Evolutionary conservation across 352 stramenopile genomes (phyloP).

Genomic region (Globisporangium perplexum): DNA sequence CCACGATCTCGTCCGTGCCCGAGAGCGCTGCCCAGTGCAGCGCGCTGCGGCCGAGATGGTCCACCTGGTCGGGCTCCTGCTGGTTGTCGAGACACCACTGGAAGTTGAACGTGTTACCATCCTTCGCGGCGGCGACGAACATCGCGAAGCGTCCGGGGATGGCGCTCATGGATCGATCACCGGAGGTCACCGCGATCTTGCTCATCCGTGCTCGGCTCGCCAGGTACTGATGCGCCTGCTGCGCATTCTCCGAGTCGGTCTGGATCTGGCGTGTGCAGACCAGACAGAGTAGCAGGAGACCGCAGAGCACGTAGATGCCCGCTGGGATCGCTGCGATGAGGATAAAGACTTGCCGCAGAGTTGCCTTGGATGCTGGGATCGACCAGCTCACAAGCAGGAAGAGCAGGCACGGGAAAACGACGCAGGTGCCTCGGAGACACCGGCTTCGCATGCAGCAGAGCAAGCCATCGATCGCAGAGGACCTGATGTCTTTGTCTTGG

Average conservation of each 20-base stretch:
- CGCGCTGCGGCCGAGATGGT: conserved; percentile 54
- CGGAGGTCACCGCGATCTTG: conserved; percentile 53
- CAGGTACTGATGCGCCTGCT: conserved; percentile 54
- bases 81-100: conserved; percentile 53
- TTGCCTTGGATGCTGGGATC: conserved; percentile 20
- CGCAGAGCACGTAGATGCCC: conserved; percentile 27
- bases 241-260: conserved; percentile 47
- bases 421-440: conserved; percentile 45
- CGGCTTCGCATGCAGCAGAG: conserved; percentile 65
- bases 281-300: conserved; percentile 30
- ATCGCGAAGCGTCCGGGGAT: conserved; percentile 54
- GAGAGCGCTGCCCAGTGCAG: conserved; percentile 62
- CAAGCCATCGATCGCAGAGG: conserved; percentile 33
- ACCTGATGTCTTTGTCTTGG: conserved; percentile 24
- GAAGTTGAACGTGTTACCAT: conserved; percentile 35
- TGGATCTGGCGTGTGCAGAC: conserved; percentile 50
- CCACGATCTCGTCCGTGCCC: conserved; percentile 52
- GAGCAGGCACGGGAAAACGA: conserved; percentile 41
- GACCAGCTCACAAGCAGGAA: conserved; percentile 50
- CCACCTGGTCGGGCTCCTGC: conserved; percentile 56
- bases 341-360: conserved; percentile 30
- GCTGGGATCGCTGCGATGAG: conserved; percentile 38
- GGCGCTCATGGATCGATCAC: conserved; percentile 16
- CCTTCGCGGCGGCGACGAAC: conserved; percentile 51
- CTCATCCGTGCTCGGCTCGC: conserved; percentile 24